phyloP scores from a whole-genome alignment of 1,139 yeast species.

The Saccharomycopsis phalli region DNA sequence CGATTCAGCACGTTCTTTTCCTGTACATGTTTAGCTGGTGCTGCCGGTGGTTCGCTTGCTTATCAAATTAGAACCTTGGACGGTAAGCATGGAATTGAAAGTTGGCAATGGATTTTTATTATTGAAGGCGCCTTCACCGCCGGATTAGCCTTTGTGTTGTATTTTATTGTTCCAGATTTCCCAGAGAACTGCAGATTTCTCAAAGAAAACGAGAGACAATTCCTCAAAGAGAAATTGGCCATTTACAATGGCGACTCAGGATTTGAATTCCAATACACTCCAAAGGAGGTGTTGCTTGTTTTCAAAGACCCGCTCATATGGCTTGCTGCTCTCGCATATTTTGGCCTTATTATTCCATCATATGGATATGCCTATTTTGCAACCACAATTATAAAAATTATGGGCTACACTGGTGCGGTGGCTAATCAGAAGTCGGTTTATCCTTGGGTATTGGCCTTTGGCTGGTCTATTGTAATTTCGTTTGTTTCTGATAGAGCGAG shows the following conservation, averaged over 20 bases:
- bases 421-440: conserved; percentile 65
- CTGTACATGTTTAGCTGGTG: conserved; percentile 71
- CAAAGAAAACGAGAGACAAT: conserved; percentile 32
- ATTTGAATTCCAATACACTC: conserved; percentile 27
- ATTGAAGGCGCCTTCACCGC: conserved; percentile 67
- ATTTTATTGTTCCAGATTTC: conserved; percentile 62
- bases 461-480: conserved; percentile 42
- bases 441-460: conserved; percentile 65
- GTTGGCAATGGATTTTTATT: conserved; percentile 74
- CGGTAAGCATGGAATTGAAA: conserved; percentile 37
- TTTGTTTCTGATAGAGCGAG: conserved; percentile 34
- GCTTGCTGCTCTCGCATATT: conserved; percentile 52
- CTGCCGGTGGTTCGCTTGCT: conserved; percentile 73
- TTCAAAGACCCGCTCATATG: conserved; percentile 39
- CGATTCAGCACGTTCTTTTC: conserved; percentile 60
- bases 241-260: conserved; percentile 34
- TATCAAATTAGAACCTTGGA: conserved; percentile 46
- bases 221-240: conserved; percentile 36
- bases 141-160: conserved; percentile 52
- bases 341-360: conserved; percentile 57
- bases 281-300: conserved; percentile 27
- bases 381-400: conserved; percentile 49
- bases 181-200: conserved; percentile 49
- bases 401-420: conserved; percentile 49
- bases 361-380: conserved; percentile 70